Evolutionary conservation across 129 eudicot genomes (phyloP), one percentile per base, ranked within the genome.

Genomic region (Calendula officinalis): DNA sequence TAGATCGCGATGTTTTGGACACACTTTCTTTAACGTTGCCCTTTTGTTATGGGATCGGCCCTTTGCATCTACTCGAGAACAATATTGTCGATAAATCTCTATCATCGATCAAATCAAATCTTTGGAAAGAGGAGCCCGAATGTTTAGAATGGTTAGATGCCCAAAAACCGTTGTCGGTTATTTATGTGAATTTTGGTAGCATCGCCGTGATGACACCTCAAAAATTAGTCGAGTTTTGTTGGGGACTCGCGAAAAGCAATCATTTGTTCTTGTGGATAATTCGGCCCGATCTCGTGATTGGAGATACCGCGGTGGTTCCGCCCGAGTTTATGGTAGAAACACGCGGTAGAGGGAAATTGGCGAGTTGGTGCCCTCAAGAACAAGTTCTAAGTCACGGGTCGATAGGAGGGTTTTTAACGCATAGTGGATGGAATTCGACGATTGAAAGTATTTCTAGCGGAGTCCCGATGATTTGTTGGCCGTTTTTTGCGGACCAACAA

Each of bases 101-200:
- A 40, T 56, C 33, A 2, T 62, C 62, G 10, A 49, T 81, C 30
- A 68, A 72, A 67, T 81, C 79, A 30, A 81, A 76, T 34, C 71
- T 81, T 2, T 81, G 86, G 82, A 63, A 62, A 57, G 82, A 81
- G 41, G 82, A 81, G 2, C 10, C 54, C 3, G 37, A 51, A 14
- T 81, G 86, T 33, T 53, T 81, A 14, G 13, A 76, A 45, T 81
- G 86, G 86, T 70, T 76, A 7, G 75, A 76, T 11, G 22, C 70
- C 1, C 62, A 81, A 64, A 51, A 48, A 22, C 67, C 77, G 8
- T 48, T 14, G 5, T 81, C 86, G 3, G 79, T 81, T n/a, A 73
- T 77, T 16, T 81, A 77, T 53, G 86, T 81, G 8, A 81, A 78
- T 30, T 81, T 67, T 63, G 86, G 86, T 13, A 77, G 86, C 70